phyloP scores from a whole-genome alignment of 2,329 filamentous ascomycete species.

The Diplodia seriata region DNA sequence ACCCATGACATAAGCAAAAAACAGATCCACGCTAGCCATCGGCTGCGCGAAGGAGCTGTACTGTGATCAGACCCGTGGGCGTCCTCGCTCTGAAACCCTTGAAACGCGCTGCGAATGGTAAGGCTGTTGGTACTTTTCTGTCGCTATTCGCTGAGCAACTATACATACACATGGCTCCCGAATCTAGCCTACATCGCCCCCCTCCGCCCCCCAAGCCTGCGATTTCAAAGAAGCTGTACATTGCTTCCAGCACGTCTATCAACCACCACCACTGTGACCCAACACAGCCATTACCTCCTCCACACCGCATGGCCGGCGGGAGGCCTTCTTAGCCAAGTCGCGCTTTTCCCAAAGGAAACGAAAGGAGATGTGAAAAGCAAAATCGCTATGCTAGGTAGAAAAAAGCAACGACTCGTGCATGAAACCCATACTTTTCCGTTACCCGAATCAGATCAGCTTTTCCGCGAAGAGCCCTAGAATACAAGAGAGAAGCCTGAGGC shows the following conservation, averaged over 20 bases:
- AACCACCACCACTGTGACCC: conserved; percentile 6
- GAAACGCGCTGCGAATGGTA: not conserved
- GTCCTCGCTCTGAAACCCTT: not conserved
- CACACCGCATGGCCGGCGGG: conserved; percentile 17
- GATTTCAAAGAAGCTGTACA: conserved; percentile 16
- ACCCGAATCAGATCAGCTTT: conserved; percentile 34
- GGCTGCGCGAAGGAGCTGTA: too few relatives aligned
- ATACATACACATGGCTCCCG: conserved; percentile 24
- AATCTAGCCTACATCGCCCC: conserved; percentile 25
- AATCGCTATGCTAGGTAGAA: conserved; percentile 33
- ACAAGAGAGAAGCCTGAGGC: conserved; percentile 34
- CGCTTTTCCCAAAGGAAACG: conserved; percentile 29
- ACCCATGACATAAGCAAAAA: too few relatives aligned
- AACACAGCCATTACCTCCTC: conserved; percentile 28
- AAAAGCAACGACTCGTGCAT: conserved; percentile 32
- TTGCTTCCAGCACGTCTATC: conserved; percentile 22
- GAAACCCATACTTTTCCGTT: conserved; percentile 33
- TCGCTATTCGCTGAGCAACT: conserved; percentile 18
- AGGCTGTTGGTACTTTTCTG: conserved; percentile 2
- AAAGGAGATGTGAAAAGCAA: conserved; percentile 31
- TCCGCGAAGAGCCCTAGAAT: conserved; percentile 32
- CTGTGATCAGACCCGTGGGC: not conserved
- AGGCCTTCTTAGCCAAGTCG: conserved; percentile 24
- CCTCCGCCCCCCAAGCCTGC: not conserved
- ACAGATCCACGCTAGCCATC: too few relatives aligned